phyloP scores from a whole-genome alignment of 1,284 basidiomycete species.

The Pseudozyma sp. region DNA sequence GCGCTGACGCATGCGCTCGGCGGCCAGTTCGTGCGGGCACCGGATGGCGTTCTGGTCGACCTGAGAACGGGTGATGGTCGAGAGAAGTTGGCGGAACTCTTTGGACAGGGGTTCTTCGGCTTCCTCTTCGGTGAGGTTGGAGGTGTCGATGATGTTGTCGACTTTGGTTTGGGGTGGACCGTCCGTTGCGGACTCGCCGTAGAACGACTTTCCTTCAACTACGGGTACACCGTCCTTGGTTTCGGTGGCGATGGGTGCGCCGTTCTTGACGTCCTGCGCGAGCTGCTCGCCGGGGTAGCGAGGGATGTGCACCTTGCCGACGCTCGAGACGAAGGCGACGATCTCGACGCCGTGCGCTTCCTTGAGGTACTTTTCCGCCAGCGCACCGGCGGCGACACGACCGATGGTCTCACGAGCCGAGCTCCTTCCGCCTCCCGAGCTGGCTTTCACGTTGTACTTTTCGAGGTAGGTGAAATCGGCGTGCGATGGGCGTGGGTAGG shows the following conservation, averaged over 20 bases:
- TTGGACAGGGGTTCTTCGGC: conserved; percentile 82
- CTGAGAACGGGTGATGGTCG: conserved; percentile 83
- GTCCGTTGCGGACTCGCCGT: conserved; percentile 65
- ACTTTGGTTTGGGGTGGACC: conserved; percentile 68
- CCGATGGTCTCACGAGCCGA: conserved; percentile 97
- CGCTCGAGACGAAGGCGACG: conserved; percentile 94
- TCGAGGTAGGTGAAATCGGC: conserved; percentile 98
- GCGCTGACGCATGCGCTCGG: conserved; percentile 90
- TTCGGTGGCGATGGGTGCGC: conserved; percentile 9
- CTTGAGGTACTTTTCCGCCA: conserved; percentile 95
- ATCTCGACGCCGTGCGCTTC: conserved; percentile 90
- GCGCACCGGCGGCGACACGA: conserved; percentile 95
- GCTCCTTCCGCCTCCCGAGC: conserved; percentile 92
- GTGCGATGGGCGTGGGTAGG: conserved; percentile 95
- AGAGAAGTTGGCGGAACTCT: conserved; percentile 84
- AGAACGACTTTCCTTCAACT: conserved; percentile 40
- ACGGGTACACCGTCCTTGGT: conserved; percentile 14
- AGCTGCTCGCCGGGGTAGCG: conserved; percentile 62
- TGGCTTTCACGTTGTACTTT: conserved; percentile 97
- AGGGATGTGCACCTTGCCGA: conserved; percentile 87
- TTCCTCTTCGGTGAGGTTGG: conserved; percentile 76
- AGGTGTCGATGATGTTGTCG: conserved; percentile 66
- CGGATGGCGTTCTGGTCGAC: conserved; percentile 90
- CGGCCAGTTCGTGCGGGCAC: conserved; percentile 89
- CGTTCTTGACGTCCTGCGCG: conserved; percentile 34